These are phyloP conservation scores for Betula pendula DNA, from an alignment of 306 rosid species.

Conservation along the genomic window DNA sequence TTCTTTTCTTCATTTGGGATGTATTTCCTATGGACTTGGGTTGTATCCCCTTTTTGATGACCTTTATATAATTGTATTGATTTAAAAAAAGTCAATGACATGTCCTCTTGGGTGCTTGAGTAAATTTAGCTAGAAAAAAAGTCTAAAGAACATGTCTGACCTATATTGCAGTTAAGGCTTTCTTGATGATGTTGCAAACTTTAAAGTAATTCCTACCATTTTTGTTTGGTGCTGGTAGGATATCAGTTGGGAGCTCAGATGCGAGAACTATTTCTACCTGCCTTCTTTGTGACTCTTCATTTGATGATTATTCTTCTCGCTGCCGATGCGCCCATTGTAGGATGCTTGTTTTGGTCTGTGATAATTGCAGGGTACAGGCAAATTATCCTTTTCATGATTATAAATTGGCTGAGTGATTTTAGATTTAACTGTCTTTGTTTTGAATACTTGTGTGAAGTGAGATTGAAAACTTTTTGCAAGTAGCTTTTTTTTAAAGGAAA, in stretches of 20 bases:
- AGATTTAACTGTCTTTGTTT: not conserved
- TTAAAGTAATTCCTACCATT: slow-evolving; percentile 9
- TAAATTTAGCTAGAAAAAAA: not conserved
- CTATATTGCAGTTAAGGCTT: slow-evolving; percentile 6
- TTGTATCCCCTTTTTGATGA: not conserved
- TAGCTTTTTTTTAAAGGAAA: not conserved
- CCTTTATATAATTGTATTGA: not conserved
- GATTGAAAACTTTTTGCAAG: not conserved
- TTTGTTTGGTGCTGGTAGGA: slow-evolving; percentile 52
- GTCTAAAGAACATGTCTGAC: not conserved
- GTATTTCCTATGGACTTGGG: not conserved
- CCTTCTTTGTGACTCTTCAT: slow-evolving; percentile 62
- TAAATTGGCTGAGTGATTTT: not conserved
- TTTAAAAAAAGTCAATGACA: not conserved
- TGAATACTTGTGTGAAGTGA: not conserved
- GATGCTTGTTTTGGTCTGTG: slow-evolving; percentile 85
- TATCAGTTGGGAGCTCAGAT: slow-evolving; percentile 87
- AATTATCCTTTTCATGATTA: slow-evolving; percentile 7
- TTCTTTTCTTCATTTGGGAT: not conserved
- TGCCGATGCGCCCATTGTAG: slow-evolving; percentile 76
- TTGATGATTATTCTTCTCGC: slow-evolving; percentile 88
- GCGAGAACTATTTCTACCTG: slow-evolving; percentile 60
- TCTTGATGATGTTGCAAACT: slow-evolving; percentile 22
- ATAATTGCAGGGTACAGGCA: slow-evolving; percentile 69
- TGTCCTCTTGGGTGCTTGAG: not conserved